These are phyloP conservation scores for Pythium scleroteichum DNA, from an alignment of 352 stramenopile genomes.

Conservation along the genomic window DNA sequence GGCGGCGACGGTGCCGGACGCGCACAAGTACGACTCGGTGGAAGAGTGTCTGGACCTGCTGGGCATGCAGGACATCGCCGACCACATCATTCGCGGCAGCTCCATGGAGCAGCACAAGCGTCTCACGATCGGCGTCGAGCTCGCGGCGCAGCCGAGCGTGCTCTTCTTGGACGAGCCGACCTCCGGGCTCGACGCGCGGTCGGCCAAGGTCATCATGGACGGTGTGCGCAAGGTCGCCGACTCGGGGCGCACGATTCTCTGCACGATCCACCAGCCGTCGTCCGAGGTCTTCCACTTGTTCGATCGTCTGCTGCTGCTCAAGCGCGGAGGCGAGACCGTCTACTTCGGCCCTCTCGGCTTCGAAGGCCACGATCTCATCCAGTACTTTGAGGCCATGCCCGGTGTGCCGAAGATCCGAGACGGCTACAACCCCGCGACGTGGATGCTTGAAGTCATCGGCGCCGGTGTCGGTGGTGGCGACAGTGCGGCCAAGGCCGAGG, in stretches of 20 bases:
- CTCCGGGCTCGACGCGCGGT: slow-evolving; percentile 26
- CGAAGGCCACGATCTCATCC: slow-evolving; percentile 37
- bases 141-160: slow-evolving; percentile 61
- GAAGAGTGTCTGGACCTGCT: slow-evolving; percentile 57
- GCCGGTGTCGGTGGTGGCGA: slow-evolving; percentile 34
- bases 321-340: slow-evolving; percentile 56
- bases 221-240: slow-evolving; percentile 85
- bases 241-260: slow-evolving; percentile 79
- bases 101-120: slow-evolving; percentile 70
- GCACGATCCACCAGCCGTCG: slow-evolving; percentile 88
- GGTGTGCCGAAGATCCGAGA: slow-evolving; percentile 47
- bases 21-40: slow-evolving; percentile 53
- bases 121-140: slow-evolving; percentile 88
- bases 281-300: slow-evolving; percentile 64
- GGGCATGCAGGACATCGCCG: slow-evolving; percentile 53
- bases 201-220: slow-evolving; percentile 73
- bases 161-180: slow-evolving; percentile 91
- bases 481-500: neutral
- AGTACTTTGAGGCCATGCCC: slow-evolving; percentile 72
- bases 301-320: slow-evolving; percentile 7
- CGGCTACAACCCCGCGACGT: slow-evolving; percentile 70
- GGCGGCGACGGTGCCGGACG: slow-evolving; percentile 33
- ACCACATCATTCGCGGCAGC: slow-evolving; percentile 38
- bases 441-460: slow-evolving; percentile 53
- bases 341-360: slow-evolving; percentile 52